Percentiles rank a stretch among this genome's conserved stretches.
These are phyloP conservation scores for Leccinum subrobustum DNA, from an alignment of 1,284 basidiomycete species.

Conservation along the genomic window DNA sequence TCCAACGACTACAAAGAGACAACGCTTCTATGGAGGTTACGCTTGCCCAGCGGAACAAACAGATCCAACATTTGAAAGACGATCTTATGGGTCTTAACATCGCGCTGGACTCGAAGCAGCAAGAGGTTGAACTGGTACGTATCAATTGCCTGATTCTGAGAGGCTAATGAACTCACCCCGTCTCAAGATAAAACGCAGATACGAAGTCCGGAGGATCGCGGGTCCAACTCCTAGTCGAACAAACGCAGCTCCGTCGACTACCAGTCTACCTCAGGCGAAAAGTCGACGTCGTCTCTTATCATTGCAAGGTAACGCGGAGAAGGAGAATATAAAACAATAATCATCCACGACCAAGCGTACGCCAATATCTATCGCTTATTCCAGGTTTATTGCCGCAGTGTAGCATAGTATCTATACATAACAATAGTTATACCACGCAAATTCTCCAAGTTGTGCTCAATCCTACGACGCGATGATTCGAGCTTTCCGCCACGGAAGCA, in stretches of 20 bases:
- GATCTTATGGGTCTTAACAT: constrained; percentile 81
- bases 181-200: constrained; percentile 68
- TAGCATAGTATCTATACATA: not conserved
- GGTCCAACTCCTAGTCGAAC: constrained; percentile 57
- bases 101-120: constrained; percentile 86
- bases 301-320: not conserved
- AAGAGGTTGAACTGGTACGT: constrained; percentile 83
- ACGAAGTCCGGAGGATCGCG: constrained; percentile 59
- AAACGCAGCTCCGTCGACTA: constrained; percentile 34
- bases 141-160: not conserved
- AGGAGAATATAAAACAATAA: not conserved
- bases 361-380: constrained; percentile 32
- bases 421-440: not conserved
- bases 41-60: constrained; percentile 70
- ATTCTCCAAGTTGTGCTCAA: not conserved
- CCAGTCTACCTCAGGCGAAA: constrained; percentile 20
- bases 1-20: constrained; percentile 72
- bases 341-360: constrained; percentile 19
- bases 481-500: not conserved
- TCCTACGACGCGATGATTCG: constrained; percentile 8
- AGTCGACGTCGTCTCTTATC: not conserved
- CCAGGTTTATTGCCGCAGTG: not conserved
- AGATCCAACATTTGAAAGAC: constrained; percentile 68
- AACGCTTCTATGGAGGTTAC: constrained; percentile 83
- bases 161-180: not conserved